A percentile compares a stretch with the other conserved stretches of the same genome.
Evolutionary conservation across 805 yeast genomes (phyloP).

Genomic region (Millerozyma acaciae): DNA sequence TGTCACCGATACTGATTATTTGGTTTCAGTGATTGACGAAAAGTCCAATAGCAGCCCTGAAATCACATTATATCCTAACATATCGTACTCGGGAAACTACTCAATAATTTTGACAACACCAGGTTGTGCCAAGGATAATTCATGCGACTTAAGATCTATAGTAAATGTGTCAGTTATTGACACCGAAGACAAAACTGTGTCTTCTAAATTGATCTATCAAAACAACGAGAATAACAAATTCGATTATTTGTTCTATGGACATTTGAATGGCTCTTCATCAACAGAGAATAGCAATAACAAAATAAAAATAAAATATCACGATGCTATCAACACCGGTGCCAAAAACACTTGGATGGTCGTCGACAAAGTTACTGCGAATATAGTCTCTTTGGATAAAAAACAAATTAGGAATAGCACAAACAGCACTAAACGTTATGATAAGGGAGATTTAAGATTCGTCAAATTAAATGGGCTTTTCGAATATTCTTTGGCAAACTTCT

Average conservation of each 20-base stretch:
- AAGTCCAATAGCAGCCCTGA: slow-evolving; percentile 23
- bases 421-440: slow-evolving; percentile 17
- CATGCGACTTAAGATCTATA: slow-evolving; percentile 69
- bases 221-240: slow-evolving; percentile 78
- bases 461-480: slow-evolving; percentile 78
- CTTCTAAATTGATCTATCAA: slow-evolving; percentile 59
- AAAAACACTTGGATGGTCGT: slow-evolving; percentile 58
- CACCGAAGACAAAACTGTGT: slow-evolving; percentile 41
- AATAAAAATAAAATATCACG: slow-evolving; percentile 25
- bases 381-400: slow-evolving; percentile 44
- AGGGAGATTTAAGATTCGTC: slow-evolving; percentile 21
- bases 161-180: slow-evolving; percentile 70
- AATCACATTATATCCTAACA: slow-evolving; percentile 61
- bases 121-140: slow-evolving; percentile 67
- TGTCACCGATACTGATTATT: slow-evolving; percentile 27
- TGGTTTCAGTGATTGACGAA: slow-evolving; percentile 23
- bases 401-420: slow-evolving; percentile 16
- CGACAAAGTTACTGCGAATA: slow-evolving; percentile 54
- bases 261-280: slow-evolving; percentile 43
- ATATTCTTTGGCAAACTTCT: slow-evolving; percentile 67
- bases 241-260: slow-evolving; percentile 73
- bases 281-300: slow-evolving; percentile 22
- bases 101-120: slow-evolving; percentile 76
- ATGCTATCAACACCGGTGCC: slow-evolving; percentile 17
- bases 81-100: slow-evolving; percentile 71